These are phyloP conservation scores for Phaeosphaeriaceae sp. DNA, from an alignment of 2,329 filamentous ascomycete species.

Conservation along the genomic window DNA sequence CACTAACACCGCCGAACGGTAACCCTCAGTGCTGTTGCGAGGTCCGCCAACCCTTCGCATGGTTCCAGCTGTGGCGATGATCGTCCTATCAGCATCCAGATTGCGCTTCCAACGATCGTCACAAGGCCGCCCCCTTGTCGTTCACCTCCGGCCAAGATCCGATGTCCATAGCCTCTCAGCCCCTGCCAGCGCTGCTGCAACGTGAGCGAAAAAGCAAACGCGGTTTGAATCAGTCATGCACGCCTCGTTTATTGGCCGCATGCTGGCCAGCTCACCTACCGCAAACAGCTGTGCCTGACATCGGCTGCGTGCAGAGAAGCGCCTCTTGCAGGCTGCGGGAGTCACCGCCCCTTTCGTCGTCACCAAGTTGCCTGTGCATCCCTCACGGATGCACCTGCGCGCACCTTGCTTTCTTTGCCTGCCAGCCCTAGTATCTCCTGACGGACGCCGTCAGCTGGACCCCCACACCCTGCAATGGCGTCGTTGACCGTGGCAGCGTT, in stretches of 20 bases:
- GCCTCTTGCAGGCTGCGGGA: constrained; percentile 19
- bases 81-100: constrained; percentile 38
- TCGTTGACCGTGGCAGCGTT: constrained; percentile 19
- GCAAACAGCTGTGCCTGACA: constrained; percentile 46
- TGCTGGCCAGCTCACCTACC: constrained; percentile 23
- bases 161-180: constrained; percentile 29
- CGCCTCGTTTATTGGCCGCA: constrained; percentile 36
- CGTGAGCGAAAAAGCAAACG: constrained; percentile 40
- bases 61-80: constrained; percentile 39
- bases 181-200: constrained; percentile 29
- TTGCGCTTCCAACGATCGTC: constrained; percentile 44
- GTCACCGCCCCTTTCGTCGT: constrained; percentile 46
- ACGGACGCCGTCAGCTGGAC: constrained; percentile 47
- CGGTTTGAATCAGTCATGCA: constrained; percentile 32
- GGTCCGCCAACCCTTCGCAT: constrained; percentile 40
- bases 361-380: constrained; percentile 33
- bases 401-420: constrained; percentile 36
- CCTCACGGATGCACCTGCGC: constrained; percentile 30
- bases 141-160: constrained; percentile 44
- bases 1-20: constrained; percentile 43
- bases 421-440: constrained; percentile 36
- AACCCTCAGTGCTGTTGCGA: constrained; percentile 41
- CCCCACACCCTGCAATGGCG: constrained; percentile 42
- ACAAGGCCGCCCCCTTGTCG: constrained; percentile 42
- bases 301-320: constrained; percentile 26